phyloP scores from a whole-genome alignment of 2,329 filamentous ascomycete species.

The Periconia macrospinosa region DNA sequence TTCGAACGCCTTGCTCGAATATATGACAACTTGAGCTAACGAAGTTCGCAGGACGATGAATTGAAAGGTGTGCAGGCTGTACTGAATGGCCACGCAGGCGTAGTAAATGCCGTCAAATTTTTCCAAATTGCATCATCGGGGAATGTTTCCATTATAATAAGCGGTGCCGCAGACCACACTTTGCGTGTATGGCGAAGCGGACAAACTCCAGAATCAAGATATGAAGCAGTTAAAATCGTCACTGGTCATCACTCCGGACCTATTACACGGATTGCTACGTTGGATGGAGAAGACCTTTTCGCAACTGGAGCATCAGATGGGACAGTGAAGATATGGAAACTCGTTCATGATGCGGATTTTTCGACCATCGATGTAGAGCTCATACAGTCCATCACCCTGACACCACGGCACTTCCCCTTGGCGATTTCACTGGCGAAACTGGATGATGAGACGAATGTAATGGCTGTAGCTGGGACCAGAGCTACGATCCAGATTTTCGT shows the following conservation, averaged over 20 bases:
- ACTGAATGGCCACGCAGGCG: slow-evolving; percentile 74
- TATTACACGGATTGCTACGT: slow-evolving; percentile 65
- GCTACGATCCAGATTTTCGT: slow-evolving; percentile 81
- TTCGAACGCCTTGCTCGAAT: slow-evolving; percentile 7
- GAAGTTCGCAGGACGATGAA: slow-evolving; percentile 43
- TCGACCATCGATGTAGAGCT: slow-evolving; percentile 26
- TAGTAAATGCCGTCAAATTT: slow-evolving; percentile 83
- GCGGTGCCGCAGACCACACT: slow-evolving; percentile 78
- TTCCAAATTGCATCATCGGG: slow-evolving; percentile 56
- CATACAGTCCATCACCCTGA: slow-evolving; percentile 64
- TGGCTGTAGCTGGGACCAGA: slow-evolving; percentile 86
- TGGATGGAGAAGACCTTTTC: slow-evolving; percentile 52
- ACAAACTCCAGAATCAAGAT: slow-evolving; percentile 30
- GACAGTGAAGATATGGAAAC: slow-evolving; percentile 67
- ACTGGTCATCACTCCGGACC: slow-evolving; percentile 69
- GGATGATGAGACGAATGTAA: slow-evolving; percentile 59
- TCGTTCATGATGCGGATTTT: slow-evolving; percentile 46
- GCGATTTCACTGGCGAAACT: slow-evolving; percentile 70
- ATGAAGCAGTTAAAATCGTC: slow-evolving; percentile 52
- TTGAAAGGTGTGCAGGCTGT: slow-evolving; percentile 65
- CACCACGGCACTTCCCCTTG: slow-evolving; percentile 80
- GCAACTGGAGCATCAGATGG: slow-evolving; percentile 66
- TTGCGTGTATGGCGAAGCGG: slow-evolving; percentile 64
- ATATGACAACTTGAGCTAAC: slow-evolving; percentile 3
- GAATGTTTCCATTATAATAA: slow-evolving; percentile 64